Evolutionary conservation across 1,284 basidiomycete genomes (phyloP).

Genomic region (Cryptococcus jaspeensis): DNA sequence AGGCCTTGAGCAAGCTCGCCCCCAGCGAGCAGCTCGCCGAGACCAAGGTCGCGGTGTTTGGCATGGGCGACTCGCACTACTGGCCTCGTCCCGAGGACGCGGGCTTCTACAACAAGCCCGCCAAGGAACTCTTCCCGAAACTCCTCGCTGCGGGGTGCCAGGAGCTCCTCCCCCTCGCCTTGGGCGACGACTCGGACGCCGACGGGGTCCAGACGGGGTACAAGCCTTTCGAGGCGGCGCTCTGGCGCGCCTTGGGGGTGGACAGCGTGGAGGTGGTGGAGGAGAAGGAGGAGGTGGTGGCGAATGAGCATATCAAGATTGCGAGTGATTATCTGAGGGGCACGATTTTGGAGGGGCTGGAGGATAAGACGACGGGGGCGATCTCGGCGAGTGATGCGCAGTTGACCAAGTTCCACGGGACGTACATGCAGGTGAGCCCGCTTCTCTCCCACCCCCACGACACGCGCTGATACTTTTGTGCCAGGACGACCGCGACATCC

Average conservation of each 20-base stretch:
- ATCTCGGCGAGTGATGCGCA: conserved; percentile 88
- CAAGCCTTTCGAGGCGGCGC: conserved; percentile 84
- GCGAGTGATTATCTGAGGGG: conserved; percentile 92
- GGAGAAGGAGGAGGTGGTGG: conserved; percentile 93
- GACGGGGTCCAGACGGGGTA: conserved; percentile 97
- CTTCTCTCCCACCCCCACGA: background rate
- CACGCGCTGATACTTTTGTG: conserved; percentile 17
- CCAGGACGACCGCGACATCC: conserved; percentile 91
- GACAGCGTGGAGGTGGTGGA: conserved; percentile 86
- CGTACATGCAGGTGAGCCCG: conserved; percentile 70
- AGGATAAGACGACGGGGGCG: conserved; percentile 82
- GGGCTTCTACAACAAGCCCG: conserved; percentile 96
- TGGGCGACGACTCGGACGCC: conserved; percentile 97
- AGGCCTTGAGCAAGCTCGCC: conserved; percentile 69
- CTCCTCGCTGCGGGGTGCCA: conserved; percentile 73
- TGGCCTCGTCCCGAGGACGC: conserved; percentile 97
- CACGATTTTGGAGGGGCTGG: conserved; percentile 88
- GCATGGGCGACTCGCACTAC: conserved; percentile 97
- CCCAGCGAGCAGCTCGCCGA: conserved; percentile 55
- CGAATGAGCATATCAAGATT: conserved; percentile 99
- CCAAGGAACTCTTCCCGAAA: conserved; percentile 82
- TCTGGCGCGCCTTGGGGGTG: conserved; percentile 95
- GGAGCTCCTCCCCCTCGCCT: conserved; percentile 70
- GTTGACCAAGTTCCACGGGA: conserved; percentile 98
- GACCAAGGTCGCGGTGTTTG: conserved; percentile 81